phyloP scores from a whole-genome alignment of 768 basidiomycete species.

The Tulasnella sp. region DNA sequence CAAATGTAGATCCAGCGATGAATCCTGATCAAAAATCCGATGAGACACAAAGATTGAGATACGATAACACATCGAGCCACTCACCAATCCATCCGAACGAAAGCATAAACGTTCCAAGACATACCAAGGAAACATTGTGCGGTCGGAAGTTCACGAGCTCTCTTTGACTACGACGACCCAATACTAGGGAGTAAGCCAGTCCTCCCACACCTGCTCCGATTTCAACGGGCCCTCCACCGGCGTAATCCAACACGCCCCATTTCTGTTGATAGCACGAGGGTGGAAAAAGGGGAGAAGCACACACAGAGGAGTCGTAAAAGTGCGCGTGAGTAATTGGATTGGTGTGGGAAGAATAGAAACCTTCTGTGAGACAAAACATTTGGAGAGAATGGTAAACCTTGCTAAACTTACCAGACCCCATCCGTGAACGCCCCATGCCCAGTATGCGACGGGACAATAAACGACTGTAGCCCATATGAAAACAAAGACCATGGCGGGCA shows the following conservation, averaged over 20 bases:
- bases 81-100: constrained; percentile 61
- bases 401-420: constrained; percentile 61
- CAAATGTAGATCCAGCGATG: constrained; percentile 82
- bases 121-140: constrained; percentile 74
- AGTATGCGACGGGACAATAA: constrained; percentile 70
- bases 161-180: constrained; percentile 64
- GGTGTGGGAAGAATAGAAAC: background rate
- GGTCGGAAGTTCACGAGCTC: constrained; percentile 71
- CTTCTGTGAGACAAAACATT: background rate
- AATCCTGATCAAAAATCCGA: constrained; percentile 36
- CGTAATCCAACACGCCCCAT: constrained; percentile 71
- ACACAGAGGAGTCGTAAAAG: background rate
- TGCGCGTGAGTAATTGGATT: background rate
- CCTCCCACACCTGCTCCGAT: constrained; percentile 76
- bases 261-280: constrained; percentile 17
- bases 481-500: constrained; percentile 67
- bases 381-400: constrained; percentile 8
- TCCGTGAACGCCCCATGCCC: constrained; percentile 69
- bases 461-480: constrained; percentile 81
- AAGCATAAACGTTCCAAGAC: constrained; percentile 70
- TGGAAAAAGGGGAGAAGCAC: constrained; percentile 1
- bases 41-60: background rate
- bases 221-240: constrained; percentile 80
- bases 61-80: background rate
- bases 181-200: constrained; percentile 74